Evolutionary conservation across 371 early-diverging fungal genomes (phyloP).

Genomic region (Conidiobolus incongruus): DNA sequence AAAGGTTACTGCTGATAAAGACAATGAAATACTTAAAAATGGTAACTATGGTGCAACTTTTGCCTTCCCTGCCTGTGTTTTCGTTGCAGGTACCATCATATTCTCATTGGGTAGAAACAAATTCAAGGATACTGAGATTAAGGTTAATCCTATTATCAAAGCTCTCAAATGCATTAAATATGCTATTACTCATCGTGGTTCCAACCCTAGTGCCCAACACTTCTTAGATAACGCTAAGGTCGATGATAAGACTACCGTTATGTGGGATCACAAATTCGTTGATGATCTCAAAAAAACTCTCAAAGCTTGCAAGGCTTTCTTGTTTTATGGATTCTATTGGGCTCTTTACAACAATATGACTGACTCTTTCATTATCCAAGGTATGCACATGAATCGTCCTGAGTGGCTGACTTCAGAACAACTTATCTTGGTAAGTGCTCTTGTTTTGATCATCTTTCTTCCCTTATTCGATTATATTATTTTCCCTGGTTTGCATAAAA

Average conservation of each 20-base stretch:
- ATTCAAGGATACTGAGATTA: conserved; percentile 32
- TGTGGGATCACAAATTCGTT: too few relatives aligned
- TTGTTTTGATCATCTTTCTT: conserved; percentile 37
- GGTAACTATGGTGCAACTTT: conserved; percentile 36
- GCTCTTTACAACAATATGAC: too few relatives aligned
- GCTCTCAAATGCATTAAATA: conserved; percentile 18
- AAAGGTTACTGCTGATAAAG: conserved; percentile 11
- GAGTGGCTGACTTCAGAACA: conserved; percentile 31
- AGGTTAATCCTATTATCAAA: conserved; percentile 28
- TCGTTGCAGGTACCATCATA: conserved; percentile 27
- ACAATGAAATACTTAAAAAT: too few relatives aligned
- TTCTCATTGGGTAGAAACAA: conserved; percentile 26
- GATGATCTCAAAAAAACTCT: conserved; percentile 35
- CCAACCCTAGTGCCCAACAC: conserved; percentile 10
- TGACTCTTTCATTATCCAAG: conserved; percentile 49
- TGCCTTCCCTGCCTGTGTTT: conserved; percentile 39
- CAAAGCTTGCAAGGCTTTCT: conserved; percentile 42
- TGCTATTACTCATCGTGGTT: conserved; percentile 25
- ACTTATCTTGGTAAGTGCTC: conserved; percentile 15
- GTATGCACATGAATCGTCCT: conserved; percentile 30
- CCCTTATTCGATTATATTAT: conserved; percentile 40
- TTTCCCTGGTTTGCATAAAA: conserved; percentile 36
- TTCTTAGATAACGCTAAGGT: conserved; percentile 19
- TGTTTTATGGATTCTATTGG: conserved; percentile 50
- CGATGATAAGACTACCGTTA: conserved; percentile 35